Conservation (phyloP, 2,329 filamentous ascomycete species). For the Annulohypoxylon truncatum region DNA sequence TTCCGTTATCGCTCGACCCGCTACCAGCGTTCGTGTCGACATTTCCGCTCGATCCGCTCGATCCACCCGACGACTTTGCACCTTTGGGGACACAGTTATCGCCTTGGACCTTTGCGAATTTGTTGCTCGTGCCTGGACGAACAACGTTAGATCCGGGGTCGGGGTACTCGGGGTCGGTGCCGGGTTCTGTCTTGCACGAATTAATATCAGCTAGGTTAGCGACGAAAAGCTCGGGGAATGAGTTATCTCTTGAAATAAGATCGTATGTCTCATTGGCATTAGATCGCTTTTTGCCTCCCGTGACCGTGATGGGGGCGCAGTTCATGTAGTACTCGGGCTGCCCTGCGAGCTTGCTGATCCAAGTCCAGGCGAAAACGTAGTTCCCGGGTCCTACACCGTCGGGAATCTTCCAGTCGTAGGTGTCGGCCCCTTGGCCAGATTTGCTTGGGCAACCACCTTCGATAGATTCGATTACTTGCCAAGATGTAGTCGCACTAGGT, state of each 20-base stretch:
- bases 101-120: constrained; percentile 44
- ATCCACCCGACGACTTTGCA: constrained; percentile 32
- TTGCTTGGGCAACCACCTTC: constrained; percentile 74
- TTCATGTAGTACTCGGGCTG: constrained; percentile 83
- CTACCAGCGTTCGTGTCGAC: neutral
- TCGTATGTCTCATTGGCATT: constrained; percentile 44
- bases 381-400: constrained; percentile 69
- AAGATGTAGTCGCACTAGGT: constrained; percentile 58
- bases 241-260: constrained; percentile 58
- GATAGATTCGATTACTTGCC: constrained; percentile 78
- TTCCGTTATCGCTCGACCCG: neutral
- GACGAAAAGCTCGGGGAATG: constrained; percentile 74
- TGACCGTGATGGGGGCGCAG: constrained; percentile 73
- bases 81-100: constrained; percentile 48
- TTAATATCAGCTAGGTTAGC: constrained; percentile 68
- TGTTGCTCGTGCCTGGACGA: constrained; percentile 50
- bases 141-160: constrained; percentile 68
- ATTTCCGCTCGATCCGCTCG: constrained; percentile 38
- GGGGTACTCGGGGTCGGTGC: constrained; percentile 69
- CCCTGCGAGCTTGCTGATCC: constrained; percentile 75
- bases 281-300: constrained; percentile 48
- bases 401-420: constrained; percentile 71
- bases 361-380: constrained; percentile 78
- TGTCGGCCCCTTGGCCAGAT: constrained; percentile 54
- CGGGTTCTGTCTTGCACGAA: constrained; percentile 64